Conservation (phyloP, 1,284 basidiomycete species). For the Chalciporus sp. region DNA sequence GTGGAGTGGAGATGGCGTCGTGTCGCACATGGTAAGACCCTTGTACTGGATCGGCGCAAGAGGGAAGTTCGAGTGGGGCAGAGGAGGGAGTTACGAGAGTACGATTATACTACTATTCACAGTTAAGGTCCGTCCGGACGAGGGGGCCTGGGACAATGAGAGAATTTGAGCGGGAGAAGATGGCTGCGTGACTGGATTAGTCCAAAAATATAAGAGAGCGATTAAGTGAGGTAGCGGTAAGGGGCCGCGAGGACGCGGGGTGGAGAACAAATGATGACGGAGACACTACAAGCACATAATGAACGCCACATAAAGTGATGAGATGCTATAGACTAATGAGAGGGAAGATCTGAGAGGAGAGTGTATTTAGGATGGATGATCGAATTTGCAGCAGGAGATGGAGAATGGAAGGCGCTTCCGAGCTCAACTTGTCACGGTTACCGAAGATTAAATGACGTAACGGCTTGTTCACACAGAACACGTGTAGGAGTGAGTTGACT, state of each 20-base stretch:
- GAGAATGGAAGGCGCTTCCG: conserved; percentile 23
- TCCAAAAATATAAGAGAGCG: conserved; percentile 13
- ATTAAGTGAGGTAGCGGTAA: background rate
- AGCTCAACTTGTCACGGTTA: background rate
- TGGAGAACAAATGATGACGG: conserved; percentile 14
- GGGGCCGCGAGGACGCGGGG: conserved; percentile 6
- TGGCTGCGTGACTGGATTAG: background rate
- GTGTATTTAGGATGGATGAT: too few species aligned
- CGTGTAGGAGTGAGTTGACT: background rate
- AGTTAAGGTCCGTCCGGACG: conserved; percentile 20
- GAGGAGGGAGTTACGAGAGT: background rate
- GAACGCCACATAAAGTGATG: conserved; percentile 6
- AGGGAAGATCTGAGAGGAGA: too few species aligned
- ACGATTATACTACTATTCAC: background rate
- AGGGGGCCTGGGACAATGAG: conserved; percentile 7
- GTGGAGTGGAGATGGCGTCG: background rate
- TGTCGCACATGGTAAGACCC: background rate
- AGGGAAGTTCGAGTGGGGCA: background rate
- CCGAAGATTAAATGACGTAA: conserved; percentile 25
- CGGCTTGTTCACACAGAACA: background rate
- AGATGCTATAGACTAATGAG: too few species aligned
- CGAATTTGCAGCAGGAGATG: too few species aligned
- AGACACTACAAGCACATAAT: conserved; percentile 4
- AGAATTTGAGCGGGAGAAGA: conserved; percentile 11
- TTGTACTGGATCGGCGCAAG: background rate